These are phyloP conservation scores for Albizia julibrissin DNA, from an alignment of 306 rosid genomes.

Conservation along the genomic window DNA sequence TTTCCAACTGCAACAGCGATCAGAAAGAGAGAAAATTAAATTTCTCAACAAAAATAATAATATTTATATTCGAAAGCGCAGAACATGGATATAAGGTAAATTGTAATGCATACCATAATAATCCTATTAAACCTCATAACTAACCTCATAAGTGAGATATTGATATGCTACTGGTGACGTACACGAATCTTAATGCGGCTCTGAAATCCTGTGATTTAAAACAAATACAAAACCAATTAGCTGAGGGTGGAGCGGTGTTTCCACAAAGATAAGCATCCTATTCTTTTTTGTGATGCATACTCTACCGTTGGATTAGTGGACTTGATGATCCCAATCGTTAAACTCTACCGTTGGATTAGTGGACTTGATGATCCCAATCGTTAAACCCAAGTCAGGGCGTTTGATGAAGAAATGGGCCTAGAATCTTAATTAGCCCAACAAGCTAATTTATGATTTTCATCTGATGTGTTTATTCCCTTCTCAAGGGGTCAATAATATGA, in stretches of 20 bases:
- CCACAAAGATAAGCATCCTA: constrained; percentile 9
- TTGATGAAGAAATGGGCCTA: constrained; percentile 27
- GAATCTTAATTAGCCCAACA: background rate
- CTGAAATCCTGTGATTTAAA: background rate
- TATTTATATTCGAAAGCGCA: constrained; percentile 32
- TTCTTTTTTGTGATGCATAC: background rate
- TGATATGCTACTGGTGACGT: background rate
- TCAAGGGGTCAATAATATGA: too few species aligned
- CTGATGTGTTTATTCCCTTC: too few species aligned
- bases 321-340: too few species aligned
- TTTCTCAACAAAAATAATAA: background rate
- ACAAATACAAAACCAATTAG: background rate
- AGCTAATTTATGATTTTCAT: background rate
- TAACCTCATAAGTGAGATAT: background rate
- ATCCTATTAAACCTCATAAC: background rate
- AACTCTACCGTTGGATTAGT: background rate
- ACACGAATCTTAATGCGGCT: constrained; percentile 11
- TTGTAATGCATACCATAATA: constrained; percentile 19
- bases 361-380: background rate
- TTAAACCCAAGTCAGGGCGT: background rate
- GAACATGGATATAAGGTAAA: constrained; percentile 24
- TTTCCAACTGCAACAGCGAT: background rate
- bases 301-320: background rate
- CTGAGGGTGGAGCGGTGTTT: background rate
- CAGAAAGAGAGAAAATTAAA: constrained; percentile 12